Percentiles rank a stretch among this genome's conserved stretches.
phyloP scores from a whole-genome alignment of 1,139 yeast species.

The Zygoascus meyerae region DNA sequence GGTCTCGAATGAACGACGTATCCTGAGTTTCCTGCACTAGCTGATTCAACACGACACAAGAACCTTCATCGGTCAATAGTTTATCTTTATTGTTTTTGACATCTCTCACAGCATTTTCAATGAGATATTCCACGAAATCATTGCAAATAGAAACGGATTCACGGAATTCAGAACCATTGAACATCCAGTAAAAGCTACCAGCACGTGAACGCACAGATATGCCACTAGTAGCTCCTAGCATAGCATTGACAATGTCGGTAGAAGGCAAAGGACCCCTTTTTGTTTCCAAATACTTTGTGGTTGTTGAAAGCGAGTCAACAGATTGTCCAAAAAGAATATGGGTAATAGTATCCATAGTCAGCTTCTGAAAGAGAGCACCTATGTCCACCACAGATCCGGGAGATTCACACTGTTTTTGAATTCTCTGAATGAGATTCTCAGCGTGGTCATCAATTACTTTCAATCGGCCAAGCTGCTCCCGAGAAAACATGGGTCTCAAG shows the following conservation, averaged over 20 bases:
- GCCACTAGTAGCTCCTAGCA: slow-evolving; percentile 13
- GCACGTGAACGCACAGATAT: slow-evolving; percentile 12
- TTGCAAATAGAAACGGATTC: slow-evolving; percentile 24
- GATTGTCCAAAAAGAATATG: slow-evolving; percentile 56
- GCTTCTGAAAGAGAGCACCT: slow-evolving; percentile 44
- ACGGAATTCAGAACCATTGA: slow-evolving; percentile 30
- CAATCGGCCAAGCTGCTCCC: slow-evolving; percentile 51
- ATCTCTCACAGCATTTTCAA: slow-evolving; percentile 26
- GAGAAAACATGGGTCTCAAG: slow-evolving; percentile 54
- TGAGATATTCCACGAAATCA: slow-evolving; percentile 33
- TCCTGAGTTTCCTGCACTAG: slow-evolving; percentile 47
- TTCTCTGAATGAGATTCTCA: slow-evolving; percentile 12
- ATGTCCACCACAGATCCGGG: slow-evolving; percentile 36
- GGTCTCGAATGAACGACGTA: slow-evolving; percentile 46
- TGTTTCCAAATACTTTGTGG: slow-evolving; percentile 14
- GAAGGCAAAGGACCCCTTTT: slow-evolving; percentile 21
- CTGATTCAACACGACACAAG: slow-evolving; percentile 45
- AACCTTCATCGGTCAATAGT: slow-evolving; percentile 6
- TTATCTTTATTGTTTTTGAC: slow-evolving; percentile 13
- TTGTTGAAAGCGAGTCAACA: slow-evolving; percentile 39
- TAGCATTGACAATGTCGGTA: slow-evolving; percentile 4
- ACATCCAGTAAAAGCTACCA: slow-evolving; percentile 13
- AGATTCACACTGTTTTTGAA: slow-evolving; percentile 11
- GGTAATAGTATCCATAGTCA: slow-evolving; percentile 54
- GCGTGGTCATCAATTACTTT: slow-evolving; percentile 37